These are phyloP conservation scores for Primulina huaijiensis DNA, from an alignment of 257 asterid species.

Conservation along the genomic window DNA sequence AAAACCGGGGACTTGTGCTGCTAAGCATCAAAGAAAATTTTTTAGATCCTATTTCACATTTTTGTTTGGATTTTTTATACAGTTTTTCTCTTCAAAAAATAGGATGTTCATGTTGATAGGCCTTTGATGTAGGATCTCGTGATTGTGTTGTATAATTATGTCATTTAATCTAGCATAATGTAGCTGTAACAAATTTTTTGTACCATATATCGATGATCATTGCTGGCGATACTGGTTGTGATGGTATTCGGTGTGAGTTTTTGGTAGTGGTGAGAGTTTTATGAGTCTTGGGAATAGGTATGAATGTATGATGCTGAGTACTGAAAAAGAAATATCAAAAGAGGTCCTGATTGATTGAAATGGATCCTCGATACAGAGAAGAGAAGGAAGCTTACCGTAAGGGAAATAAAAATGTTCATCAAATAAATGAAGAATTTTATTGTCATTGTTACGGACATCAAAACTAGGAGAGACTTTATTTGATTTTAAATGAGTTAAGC, in stretches of 20 bases:
- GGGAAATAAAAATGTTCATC: neutral
- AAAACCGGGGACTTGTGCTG: slow-evolving; percentile 4
- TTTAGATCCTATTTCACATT: neutral
- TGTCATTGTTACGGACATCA: neutral
- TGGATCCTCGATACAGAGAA: neutral
- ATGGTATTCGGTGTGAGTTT: no score
- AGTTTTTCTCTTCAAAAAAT: neutral
- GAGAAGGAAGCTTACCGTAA: neutral
- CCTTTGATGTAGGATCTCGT: no score
- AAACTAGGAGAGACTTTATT: neutral
- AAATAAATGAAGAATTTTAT: neutral
- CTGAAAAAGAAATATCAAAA: neutral
- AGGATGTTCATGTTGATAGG: neutral
- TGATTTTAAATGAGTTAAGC: no score
- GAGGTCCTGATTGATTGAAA: neutral
- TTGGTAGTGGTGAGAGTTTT: no score
- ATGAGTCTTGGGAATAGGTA: no score
- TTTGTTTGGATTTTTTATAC: neutral
- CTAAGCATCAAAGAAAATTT: slow-evolving; percentile 17
- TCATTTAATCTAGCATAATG: neutral
- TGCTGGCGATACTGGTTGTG: neutral
- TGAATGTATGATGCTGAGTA: no score
- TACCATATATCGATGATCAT: neutral
- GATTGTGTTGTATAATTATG: no score
- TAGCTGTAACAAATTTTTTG: neutral